Conservation (phyloP, 2,329 filamentous ascomycete species). For the Ophiosphaerella herpotricha region DNA sequence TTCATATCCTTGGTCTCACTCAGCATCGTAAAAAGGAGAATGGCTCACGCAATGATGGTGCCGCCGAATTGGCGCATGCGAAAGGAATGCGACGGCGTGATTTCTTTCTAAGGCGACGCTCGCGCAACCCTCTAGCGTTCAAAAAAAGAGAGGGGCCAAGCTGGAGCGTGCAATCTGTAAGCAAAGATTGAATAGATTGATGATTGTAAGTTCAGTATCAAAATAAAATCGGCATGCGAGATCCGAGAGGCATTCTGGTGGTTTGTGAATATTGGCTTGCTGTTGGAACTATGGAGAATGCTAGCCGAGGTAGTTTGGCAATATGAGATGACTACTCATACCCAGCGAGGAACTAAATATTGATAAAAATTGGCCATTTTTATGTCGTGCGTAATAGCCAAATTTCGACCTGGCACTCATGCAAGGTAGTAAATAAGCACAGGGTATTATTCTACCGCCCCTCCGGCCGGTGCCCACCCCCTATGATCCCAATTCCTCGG, state of each 20-base stretch:
- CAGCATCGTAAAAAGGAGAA: constrained; percentile 6
- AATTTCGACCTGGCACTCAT: not conserved
- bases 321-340: too few relatives aligned
- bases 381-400: too few relatives aligned
- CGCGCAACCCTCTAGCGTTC: constrained; percentile 1
- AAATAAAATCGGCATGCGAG: constrained; percentile 4
- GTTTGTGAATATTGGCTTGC: not conserved
- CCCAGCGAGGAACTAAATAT: too few relatives aligned
- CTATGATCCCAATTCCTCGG: constrained; percentile 25
- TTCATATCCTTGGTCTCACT: constrained; percentile 5
- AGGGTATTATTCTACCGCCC: too few relatives aligned
- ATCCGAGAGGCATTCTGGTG: not conserved
- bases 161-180: constrained; percentile 2
- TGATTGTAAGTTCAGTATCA: constrained; percentile 5
- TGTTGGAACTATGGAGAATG: not conserved
- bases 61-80: constrained; percentile 9
- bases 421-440: not conserved
- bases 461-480: constrained; percentile 1
- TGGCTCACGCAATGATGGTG: constrained; percentile 1
- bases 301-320: not conserved
- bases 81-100: constrained; percentile 8
- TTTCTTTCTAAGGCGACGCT: not conserved
- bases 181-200: constrained; percentile 9
- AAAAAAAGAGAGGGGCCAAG: constrained; percentile 3
- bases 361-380: too few relatives aligned